These are phyloP conservation scores for Macadamia tetraphylla DNA, from an alignment of 164 flowering plant species.

Conservation along the genomic window DNA sequence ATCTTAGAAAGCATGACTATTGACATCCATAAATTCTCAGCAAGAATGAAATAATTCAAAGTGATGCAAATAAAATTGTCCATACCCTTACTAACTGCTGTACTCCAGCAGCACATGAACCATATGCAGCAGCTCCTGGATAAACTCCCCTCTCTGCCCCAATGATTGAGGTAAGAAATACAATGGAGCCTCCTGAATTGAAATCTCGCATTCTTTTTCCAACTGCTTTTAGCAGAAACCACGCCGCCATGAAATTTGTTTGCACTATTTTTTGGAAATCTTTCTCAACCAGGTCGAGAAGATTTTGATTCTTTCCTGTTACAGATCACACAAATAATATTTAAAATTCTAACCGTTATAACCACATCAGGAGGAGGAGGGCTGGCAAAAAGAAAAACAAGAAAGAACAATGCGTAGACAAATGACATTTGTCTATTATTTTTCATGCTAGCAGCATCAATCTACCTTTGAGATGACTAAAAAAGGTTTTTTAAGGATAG, in stretches of 20 bases:
- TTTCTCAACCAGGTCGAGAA: slow-evolving; percentile 42
- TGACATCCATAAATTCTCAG: slow-evolving; percentile 1
- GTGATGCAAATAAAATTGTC: background rate
- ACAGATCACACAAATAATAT: slow-evolving; percentile 3
- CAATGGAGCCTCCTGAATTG: slow-evolving; percentile 71
- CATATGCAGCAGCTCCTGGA: slow-evolving; percentile 85
- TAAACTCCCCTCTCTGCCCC: slow-evolving; percentile 89
- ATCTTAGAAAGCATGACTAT: background rate
- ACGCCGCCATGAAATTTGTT: slow-evolving; percentile 67
- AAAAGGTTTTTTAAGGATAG: too few relatives aligned
- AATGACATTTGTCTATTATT: too few relatives aligned
- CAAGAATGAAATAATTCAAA: background rate
- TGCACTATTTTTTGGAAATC: slow-evolving; percentile 70
- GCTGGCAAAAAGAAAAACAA: too few relatives aligned
- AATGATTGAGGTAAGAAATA: slow-evolving; percentile 61
- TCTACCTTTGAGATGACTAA: too few relatives aligned
- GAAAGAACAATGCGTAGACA: too few relatives aligned
- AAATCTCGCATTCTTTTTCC: slow-evolving; percentile 61
- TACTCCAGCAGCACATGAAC: slow-evolving; percentile 70
- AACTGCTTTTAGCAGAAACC: slow-evolving; percentile 76
- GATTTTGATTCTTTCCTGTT: slow-evolving; percentile 75
- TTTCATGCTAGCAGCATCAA: too few relatives aligned
- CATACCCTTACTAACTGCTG: slow-evolving; percentile 82
- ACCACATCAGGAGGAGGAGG: too few relatives aligned
- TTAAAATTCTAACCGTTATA: too few relatives aligned